Evolutionary conservation across 2,329 filamentous ascomycete genomes (phyloP).

Genomic region (Ambrosiella beaveri): DNA sequence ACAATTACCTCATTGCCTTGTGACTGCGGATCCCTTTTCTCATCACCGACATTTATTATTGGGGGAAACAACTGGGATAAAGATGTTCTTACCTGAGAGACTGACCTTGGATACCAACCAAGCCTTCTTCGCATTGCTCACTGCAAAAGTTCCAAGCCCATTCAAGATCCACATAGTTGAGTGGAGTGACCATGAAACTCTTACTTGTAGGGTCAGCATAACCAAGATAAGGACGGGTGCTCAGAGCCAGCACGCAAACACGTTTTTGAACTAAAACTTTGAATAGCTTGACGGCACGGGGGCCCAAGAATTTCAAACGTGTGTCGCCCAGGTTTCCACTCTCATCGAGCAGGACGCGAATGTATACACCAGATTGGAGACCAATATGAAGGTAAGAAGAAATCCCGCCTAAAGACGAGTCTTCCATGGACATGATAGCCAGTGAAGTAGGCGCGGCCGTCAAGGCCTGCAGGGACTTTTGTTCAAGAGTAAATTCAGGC

Average conservation of each 20-base stretch:
- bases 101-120: slow-evolving; percentile 83
- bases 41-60: slow-evolving; percentile 36
- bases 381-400: slow-evolving; percentile 93
- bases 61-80: slow-evolving; percentile 20
- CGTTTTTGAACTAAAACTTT: slow-evolving; percentile 76
- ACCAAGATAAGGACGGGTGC: slow-evolving; percentile 87
- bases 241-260: slow-evolving; percentile 73
- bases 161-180: slow-evolving; percentile 75
- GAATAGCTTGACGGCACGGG: slow-evolving; percentile 78
- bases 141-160: slow-evolving; percentile 96
- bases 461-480: slow-evolving; percentile 83
- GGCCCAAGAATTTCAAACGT: slow-evolving; percentile 81
- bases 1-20: slow-evolving; percentile 35
- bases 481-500: slow-evolving; percentile 77
- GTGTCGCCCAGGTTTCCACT: slow-evolving; percentile 94
- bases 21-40: slow-evolving; percentile 42
- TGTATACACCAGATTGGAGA: slow-evolving; percentile 85
- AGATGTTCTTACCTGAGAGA: slow-evolving; percentile 51
- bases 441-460: slow-evolving; percentile 79
- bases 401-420: slow-evolving; percentile 74
- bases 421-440: slow-evolving; percentile 87
- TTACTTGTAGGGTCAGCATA: slow-evolving; percentile 69
- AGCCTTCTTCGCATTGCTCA: slow-evolving; percentile 81
- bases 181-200: slow-evolving; percentile 77
- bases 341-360: slow-evolving; percentile 87